phyloP scores from a whole-genome alignment of 1,284 basidiomycete genomes.

The Waitea zeae region DNA sequence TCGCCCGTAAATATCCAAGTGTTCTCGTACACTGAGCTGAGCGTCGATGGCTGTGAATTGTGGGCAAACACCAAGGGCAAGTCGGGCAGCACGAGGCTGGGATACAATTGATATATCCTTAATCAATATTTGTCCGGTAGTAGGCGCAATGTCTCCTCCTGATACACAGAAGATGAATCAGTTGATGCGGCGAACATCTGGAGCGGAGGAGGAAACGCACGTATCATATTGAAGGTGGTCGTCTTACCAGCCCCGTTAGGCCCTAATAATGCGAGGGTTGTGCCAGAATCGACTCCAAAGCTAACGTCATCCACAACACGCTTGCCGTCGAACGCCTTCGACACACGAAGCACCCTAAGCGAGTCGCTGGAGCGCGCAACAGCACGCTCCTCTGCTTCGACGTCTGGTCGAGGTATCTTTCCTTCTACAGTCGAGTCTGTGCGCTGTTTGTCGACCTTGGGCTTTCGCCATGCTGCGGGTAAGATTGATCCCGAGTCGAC shows the following conservation, averaged over 20 bases:
- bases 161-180: conserved; percentile 1
- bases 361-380: conserved; percentile 32
- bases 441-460: too few species aligned
- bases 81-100: conserved; percentile 40
- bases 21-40: conserved; percentile 61
- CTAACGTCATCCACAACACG: conserved; percentile 60
- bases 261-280: conserved; percentile 58
- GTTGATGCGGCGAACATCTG: not conserved
- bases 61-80: conserved; percentile 61
- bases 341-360: conserved; percentile 47
- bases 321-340: conserved; percentile 40
- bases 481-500: conserved; percentile 39
- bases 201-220: conserved; percentile 31
- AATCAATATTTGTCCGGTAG: conserved; percentile 50
- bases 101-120: conserved; percentile 43
- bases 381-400: conserved; percentile 31
- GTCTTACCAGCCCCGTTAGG: conserved; percentile 76
- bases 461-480: too few species aligned
- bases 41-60: conserved; percentile 73
- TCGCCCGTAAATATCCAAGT: conserved; percentile 48
- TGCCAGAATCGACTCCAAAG: conserved; percentile 45
- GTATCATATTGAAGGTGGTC: conserved; percentile 61
- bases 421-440: too few species aligned
- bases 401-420: conserved; percentile 18
- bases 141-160: conserved; percentile 47